Base-by-base conservation (phyloP, 2,329 filamentous ascomycete genomes). In the Fusarium nematophilum region DNA sequence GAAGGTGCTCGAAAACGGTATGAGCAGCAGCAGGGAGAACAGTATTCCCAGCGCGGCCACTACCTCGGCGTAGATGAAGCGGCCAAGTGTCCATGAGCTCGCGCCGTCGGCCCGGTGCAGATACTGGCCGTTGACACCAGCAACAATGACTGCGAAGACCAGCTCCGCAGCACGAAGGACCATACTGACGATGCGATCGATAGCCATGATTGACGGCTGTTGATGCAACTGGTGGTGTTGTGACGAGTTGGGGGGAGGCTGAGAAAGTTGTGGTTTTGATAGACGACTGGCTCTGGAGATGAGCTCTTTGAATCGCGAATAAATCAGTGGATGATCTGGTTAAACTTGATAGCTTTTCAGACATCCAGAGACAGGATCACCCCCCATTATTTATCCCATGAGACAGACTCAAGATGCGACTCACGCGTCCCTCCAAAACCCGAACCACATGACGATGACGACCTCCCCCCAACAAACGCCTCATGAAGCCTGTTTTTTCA, bases 11-110 rank as follows among this genome's bases (percentile, higher is more conserved):
- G 85, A 83, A 70, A 91, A 90, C 2, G 91, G 91, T 33, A 93
- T 80, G 23, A 93, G 80, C 85, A 90, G 91, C 59, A 93, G 72
- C 21, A 93, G 75, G 5, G 85, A 80, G n/a, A 91, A 78, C 33
- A 93, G 73, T 49, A 93, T 86, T 10, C 87, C 86, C 14, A 93
- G 69, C 15, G 81, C 87, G 3, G 91, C 88, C 31, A 93, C 82
- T 14, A 91, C 85, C 69, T 90, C 85, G 38, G 89, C 85, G 79
- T 92, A 93, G 76, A 93, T 91, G 78, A 89, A 87, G 52, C 90
- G 87, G 29, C 82, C 86, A 9, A 73, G 69, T 31, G 84, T 76
- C 81, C 84, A 87, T 55, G 79, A 74, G 47, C 81, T 79, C 29
- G 79, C 73, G 17, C 77, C 57, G 44, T 76, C 55, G 46, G 78